Evolutionary conservation across 2,329 filamentous ascomycete genomes (phyloP).

Genomic region (Penicillium corylophilum): DNA sequence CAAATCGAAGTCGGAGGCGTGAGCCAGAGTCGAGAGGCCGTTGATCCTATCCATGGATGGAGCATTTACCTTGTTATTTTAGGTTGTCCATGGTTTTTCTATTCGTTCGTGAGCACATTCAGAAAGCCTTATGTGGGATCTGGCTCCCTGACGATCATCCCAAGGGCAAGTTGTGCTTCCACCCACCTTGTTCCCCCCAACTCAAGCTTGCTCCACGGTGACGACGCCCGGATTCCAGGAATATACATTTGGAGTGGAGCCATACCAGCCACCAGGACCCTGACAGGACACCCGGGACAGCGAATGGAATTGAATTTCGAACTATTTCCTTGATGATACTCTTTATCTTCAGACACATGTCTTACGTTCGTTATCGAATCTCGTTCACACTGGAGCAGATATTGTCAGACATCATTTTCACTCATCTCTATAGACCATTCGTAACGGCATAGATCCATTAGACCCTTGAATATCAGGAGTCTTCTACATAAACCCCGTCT

Average conservation of each 20-base stretch:
- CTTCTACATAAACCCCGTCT: conserved; percentile 22
- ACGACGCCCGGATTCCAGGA: background rate
- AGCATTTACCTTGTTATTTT: background rate
- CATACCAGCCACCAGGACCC: background rate
- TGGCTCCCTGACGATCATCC: background rate
- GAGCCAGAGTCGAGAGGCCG: conserved; percentile 32
- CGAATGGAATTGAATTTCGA: background rate
- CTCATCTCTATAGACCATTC: conserved; percentile 43
- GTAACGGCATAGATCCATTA: conserved; percentile 40
- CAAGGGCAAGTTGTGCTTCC: background rate
- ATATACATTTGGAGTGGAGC: background rate
- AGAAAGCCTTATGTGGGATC: background rate
- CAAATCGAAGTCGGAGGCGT: conserved; percentile 30
- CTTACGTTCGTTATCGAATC: background rate
- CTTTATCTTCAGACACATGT: background rate
- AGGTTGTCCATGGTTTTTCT: background rate
- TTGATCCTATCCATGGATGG: conserved; percentile 3
- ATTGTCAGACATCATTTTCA: conserved; percentile 31
- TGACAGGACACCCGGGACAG: background rate
- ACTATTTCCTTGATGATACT: background rate
- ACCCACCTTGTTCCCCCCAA: background rate
- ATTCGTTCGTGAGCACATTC: background rate
- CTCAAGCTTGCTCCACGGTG: background rate
- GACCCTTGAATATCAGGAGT: conserved; percentile 22
- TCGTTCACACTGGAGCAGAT: conserved; percentile 4